These are phyloP conservation scores for Wickerhamiella alocasiicola DNA, from an alignment of 805 yeast species.

Conservation along the genomic window DNA sequence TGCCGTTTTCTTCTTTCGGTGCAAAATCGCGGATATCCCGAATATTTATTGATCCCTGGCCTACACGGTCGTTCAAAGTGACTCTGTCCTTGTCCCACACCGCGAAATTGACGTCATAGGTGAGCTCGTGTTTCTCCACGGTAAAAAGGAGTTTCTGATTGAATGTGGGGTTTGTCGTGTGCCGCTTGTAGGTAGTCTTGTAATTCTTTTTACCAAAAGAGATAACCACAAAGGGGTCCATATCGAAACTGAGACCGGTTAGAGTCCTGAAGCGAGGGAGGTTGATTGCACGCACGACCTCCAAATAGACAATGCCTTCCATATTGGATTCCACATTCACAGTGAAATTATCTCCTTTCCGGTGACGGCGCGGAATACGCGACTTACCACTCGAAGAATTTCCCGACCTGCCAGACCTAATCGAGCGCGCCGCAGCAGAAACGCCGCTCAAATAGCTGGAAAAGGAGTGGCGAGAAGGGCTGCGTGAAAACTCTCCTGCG, in stretches of 20 bases:
- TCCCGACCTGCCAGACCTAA: neutral
- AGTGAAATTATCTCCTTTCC: constrained; percentile 10
- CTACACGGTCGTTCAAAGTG: constrained; percentile 75
- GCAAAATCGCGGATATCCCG: constrained; percentile 10
- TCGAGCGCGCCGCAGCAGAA: neutral
- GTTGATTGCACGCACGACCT: constrained; percentile 58
- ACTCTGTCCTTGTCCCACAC: constrained; percentile 77
- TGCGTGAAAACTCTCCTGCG: neutral
- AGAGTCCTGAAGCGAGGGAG: constrained; percentile 67
- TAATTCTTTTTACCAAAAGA: constrained; percentile 81
- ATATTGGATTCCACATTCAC: constrained; percentile 22
- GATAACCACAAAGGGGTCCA: constrained; percentile 93
- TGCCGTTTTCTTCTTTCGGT: constrained; percentile 20
- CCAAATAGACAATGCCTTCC: constrained; percentile 63
- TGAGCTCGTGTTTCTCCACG: constrained; percentile 49
- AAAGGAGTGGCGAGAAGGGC: constrained; percentile 1
- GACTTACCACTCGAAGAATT: neutral
- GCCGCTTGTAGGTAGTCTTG: constrained; percentile 74
- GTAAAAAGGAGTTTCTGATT: constrained; percentile 75
- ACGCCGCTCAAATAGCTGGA: neutral
- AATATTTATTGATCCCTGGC: constrained; percentile 37
- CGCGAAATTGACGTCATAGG: constrained; percentile 54
- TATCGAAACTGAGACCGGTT: constrained; percentile 69
- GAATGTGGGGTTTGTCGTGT: constrained; percentile 69
- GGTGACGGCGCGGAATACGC: constrained; percentile 1